A percentile compares a stretch with the other conserved stretches of the same genome.
Evolutionary conservation across 176 grass and related monocot genomes (phyloP).

Genomic region (Tillandsia fasciculata): DNA sequence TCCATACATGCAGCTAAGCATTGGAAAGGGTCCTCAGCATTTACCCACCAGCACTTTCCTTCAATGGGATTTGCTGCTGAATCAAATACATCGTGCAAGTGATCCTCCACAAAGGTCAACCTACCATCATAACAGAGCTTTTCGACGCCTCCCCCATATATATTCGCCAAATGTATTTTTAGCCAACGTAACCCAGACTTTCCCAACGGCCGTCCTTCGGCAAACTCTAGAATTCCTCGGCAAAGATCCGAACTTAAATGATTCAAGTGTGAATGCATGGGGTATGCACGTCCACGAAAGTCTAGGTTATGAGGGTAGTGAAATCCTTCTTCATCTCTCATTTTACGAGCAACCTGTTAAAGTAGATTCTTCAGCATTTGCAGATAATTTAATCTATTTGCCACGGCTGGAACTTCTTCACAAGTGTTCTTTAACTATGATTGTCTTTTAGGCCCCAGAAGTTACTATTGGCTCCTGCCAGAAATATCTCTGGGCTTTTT

Average conservation of each 20-base stretch:
- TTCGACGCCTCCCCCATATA: constrained; percentile 79
- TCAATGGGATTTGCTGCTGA: constrained; percentile 76
- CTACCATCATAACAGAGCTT: constrained; percentile 78
- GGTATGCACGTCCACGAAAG: constrained; percentile 87
- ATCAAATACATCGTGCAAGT: constrained; percentile 75
- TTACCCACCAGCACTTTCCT: constrained; percentile 72
- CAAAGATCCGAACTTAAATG: constrained; percentile 92
- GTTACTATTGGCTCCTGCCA: too few relatives aligned
- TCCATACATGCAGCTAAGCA: constrained; percentile 89
- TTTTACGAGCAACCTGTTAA: constrained; percentile 89
- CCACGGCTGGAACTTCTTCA: too few relatives aligned
- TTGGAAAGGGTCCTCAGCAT: constrained; percentile 93
- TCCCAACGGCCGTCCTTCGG: constrained; percentile 70
- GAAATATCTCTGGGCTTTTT: too few relatives aligned
- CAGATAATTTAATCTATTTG: not conserved
- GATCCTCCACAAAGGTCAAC: constrained; percentile 59
- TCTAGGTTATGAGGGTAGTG: constrained; percentile 95
- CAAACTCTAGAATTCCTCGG: constrained; percentile 83
- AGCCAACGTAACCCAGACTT: constrained; percentile 81
- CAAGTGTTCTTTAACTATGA: too few relatives aligned
- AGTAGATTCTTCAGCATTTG: constrained; percentile 5
- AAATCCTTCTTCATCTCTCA: constrained; percentile 84
- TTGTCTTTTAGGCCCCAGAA: too few relatives aligned
- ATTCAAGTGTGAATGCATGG: constrained; percentile 91
- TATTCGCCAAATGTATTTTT: constrained; percentile 92